These are phyloP conservation scores for Aspergillus baeticus DNA, from an alignment of 495 filamentous ascomycete species.

Conservation along the genomic window DNA sequence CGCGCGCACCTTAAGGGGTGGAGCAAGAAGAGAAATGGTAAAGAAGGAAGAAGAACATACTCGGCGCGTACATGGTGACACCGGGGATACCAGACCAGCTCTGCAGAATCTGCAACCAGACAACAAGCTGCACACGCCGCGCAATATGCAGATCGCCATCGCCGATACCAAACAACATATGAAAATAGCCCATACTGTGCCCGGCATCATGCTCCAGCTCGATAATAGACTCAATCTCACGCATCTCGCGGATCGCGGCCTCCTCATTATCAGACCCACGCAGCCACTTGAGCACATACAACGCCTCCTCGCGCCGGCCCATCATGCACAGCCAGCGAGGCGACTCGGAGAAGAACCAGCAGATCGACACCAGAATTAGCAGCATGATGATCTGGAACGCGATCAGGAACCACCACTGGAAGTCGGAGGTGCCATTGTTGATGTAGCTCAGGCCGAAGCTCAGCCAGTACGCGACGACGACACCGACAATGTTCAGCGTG, in stretches of 20 bases:
- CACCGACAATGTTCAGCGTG: too few species aligned
- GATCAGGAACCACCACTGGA: constrained; percentile 48
- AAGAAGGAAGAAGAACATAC: too few species aligned
- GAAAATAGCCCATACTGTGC: too few species aligned
- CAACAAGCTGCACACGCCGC: constrained; percentile 54
- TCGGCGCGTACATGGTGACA: constrained; percentile 36
- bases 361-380: constrained; percentile 39
- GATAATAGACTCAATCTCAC: too few species aligned
- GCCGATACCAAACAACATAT: too few species aligned
- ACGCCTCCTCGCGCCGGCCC: constrained; percentile 50
- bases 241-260: too few species aligned
- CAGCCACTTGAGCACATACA: constrained; percentile 45
- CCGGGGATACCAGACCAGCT: constrained; percentile 61
- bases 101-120: constrained; percentile 62
- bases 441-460: constrained; percentile 34
- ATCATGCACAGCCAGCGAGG: constrained; percentile 53
- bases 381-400: constrained; percentile 53
- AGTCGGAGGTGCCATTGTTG: constrained; percentile 16
- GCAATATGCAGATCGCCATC: too few species aligned
- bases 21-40: too few species aligned
- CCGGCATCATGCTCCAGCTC: too few species aligned
- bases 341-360: constrained; percentile 56
- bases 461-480: too few species aligned
- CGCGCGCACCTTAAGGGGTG: too few species aligned
- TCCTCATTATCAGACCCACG: too few species aligned